These are phyloP conservation scores for Heritiera littoralis DNA, from an alignment of 345 rosid species.

Conservation along the genomic window DNA sequence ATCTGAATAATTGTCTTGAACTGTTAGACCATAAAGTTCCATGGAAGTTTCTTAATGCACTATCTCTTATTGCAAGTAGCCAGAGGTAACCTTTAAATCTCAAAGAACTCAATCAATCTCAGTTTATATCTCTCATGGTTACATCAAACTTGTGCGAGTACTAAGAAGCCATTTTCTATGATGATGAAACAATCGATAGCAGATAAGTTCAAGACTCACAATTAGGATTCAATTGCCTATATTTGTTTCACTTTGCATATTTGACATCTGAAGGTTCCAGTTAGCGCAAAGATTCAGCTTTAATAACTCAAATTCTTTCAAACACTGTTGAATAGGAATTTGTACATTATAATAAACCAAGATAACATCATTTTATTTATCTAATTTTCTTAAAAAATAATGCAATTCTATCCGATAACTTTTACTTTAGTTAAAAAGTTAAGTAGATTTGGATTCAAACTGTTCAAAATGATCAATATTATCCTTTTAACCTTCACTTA, in stretches of 20 bases:
- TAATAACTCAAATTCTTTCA: neutral
- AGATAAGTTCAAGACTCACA: neutral
- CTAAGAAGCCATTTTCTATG: neutral
- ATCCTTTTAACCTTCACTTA: neutral
- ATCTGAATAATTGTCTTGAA: slow-evolving; percentile 9
- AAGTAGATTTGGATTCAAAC: neutral
- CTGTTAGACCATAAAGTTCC: slow-evolving; percentile 23
- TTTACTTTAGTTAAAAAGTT: neutral
- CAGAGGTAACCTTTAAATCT: neutral
- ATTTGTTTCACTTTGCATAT: neutral
- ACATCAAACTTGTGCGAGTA: neutral
- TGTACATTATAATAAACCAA: neutral
- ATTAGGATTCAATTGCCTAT: neutral
- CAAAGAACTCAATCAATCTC: neutral
- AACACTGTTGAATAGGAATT: neutral
- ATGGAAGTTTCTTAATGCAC: neutral
- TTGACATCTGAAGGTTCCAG: neutral
- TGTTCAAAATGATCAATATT: neutral
- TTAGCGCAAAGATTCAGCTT: neutral
- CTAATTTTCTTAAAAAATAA: neutral
- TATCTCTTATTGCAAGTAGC: neutral
- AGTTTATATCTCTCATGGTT: neutral
- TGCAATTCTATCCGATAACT: neutral
- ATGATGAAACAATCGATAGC: neutral
- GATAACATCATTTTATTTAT: neutral